Evolutionary conservation across 768 basidiomycete genomes (phyloP).

Genomic region (Pilatotrama ljubarskyi): DNA sequence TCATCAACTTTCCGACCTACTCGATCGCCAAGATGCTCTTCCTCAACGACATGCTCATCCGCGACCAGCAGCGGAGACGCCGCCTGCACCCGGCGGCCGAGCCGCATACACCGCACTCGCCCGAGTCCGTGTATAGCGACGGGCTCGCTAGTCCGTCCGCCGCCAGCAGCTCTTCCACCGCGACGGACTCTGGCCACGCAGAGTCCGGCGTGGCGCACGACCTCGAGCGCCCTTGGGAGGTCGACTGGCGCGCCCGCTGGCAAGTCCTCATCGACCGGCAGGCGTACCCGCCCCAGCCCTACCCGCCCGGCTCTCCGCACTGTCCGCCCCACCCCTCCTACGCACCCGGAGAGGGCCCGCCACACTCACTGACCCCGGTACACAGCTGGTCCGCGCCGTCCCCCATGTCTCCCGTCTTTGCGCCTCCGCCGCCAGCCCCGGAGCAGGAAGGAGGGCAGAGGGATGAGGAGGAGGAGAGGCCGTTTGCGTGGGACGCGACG

Average conservation of each 20-base stretch:
- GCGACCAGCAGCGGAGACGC: not conserved
- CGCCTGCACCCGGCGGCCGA: not conserved
- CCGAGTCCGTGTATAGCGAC: slow-evolving; percentile 4
- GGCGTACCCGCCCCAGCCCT: not conserved
- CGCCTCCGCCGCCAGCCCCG: not conserved
- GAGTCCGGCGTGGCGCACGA: not conserved
- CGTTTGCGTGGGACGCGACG: not conserved
- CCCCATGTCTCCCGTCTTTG: too few species aligned
- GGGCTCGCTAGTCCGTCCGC: not conserved
- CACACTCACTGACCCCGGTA: not conserved
- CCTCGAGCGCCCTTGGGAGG: not conserved
- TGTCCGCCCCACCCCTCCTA: not conserved
- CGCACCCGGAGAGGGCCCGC: not conserved
- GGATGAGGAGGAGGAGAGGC: not conserved
- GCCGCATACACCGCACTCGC: slow-evolving; percentile 1
- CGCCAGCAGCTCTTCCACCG: too few species aligned
- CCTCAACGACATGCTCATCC: slow-evolving; percentile 7
- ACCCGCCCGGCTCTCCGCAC: not conserved
- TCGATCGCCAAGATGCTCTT: slow-evolving; percentile 2
- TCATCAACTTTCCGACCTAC: slow-evolving; percentile 6
- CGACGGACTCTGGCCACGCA: not conserved
- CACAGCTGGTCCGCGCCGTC: not conserved
- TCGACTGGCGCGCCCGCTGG: slow-evolving; percentile 9
- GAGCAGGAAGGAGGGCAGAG: not conserved
- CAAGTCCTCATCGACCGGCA: slow-evolving; percentile 8